A percentile compares a stretch with the other conserved stretches of the same genome.
phyloP scores from a whole-genome alignment of 306 rosid species.

The Vigna unguiculata region DNA sequence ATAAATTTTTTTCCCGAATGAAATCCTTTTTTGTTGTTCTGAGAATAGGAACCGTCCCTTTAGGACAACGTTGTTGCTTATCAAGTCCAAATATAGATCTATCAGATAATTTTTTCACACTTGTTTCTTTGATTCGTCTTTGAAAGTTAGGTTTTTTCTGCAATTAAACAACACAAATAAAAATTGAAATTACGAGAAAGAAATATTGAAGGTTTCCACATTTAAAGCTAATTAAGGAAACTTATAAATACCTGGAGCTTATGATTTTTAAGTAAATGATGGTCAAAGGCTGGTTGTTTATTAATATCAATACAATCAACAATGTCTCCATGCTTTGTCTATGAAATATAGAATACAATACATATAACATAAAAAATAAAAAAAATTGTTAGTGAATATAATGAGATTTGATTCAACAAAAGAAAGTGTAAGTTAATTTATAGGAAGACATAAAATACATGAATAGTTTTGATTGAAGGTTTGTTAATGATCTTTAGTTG shows the following conservation, averaged over 20 bases:
- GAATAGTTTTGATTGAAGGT: constrained; percentile 16
- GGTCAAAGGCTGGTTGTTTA: constrained; percentile 29
- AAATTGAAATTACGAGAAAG: not conserved
- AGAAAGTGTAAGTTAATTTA: not conserved
- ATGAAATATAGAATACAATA: not conserved
- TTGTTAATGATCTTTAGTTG: constrained; percentile 33
- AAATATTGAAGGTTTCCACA: not conserved
- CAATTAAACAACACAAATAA: not conserved
- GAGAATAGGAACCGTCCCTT: not conserved
- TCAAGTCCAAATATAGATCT: not conserved
- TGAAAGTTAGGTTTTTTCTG: constrained; percentile 28
- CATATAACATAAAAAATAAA: not conserved
- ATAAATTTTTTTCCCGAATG: not conserved
- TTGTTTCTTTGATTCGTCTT: not conserved
- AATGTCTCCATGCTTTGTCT: constrained; percentile 23
- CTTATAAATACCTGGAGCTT: constrained; percentile 1
- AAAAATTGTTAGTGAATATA: not conserved
- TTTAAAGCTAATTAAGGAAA: not conserved
- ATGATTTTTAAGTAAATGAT: constrained; percentile 29
- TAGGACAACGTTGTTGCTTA: not conserved
- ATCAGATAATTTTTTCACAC: not conserved
- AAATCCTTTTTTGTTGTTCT: constrained; percentile 30
- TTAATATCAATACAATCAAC: constrained; percentile 37
- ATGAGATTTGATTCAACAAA: not conserved
- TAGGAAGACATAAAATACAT: not conserved